Evolutionary conservation across 176 grass and related monocot genomes (phyloP), one percentile per base, ranked within the genome.

Genomic region (Carex scoparia): DNA sequence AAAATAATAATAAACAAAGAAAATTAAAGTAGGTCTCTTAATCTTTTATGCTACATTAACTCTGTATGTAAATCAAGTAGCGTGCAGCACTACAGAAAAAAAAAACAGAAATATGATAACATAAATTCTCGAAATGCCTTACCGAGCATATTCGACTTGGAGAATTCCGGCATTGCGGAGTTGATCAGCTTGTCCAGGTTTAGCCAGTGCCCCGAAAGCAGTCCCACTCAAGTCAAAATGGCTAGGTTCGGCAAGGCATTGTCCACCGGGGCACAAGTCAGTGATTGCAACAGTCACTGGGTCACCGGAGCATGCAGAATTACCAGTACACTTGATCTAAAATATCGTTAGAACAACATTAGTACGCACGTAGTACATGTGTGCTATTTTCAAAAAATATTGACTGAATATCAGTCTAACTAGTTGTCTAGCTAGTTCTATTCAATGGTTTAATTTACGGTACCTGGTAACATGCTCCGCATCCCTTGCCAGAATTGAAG

Each of bases 171-270:
- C 94, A 44, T 1, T 9, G 35, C 94, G 92, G 63, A 94, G 92
- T 66, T 91, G 83, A 68, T 97, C 87, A 18, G 75, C 90, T 75
- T 88, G 85, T 57, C 90, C 92, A 0, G 90, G 61, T 37, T 75
- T 77, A 0, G 92, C 92, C 92, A 97, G 84, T 66, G 85, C 88
- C 0, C 94, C 92, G 60, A 97, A 97, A 70, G 92, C 90, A 44
- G 90, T 92, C 28, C 94, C 94, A 76, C 94, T 97, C 11, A 97
- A 74, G 81, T 97, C 94, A 86, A 97, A 97, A 79, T 97, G 94
- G 35, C 72, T 89, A 3, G 90, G 63, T 83, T 92, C 87, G 0
- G 3, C 66, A 4, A 86, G 58, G 65, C 88, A 97, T 10, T 13
- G 0, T n/a, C 86, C 94, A 5, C 28, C 73, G 23, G 92, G 94